Conservation (phyloP, 164 flowering plant species). For the Aristolochia fimbriata region DNA sequence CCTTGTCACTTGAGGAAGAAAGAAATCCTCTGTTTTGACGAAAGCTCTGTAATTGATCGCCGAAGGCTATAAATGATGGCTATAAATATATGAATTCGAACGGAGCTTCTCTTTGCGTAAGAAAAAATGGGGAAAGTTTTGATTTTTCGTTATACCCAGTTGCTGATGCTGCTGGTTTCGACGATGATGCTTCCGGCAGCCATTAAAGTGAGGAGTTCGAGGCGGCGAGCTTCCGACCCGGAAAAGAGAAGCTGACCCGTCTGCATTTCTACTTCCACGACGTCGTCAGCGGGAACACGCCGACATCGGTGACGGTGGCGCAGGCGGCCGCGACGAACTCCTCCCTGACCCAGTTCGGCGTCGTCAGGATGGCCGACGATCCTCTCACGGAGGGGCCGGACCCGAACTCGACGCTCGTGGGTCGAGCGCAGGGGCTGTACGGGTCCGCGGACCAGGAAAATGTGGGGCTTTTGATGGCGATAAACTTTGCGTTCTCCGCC, state of each 20-base stretch:
- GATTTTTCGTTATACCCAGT: too few species aligned
- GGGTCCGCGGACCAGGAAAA: conserved; percentile 21
- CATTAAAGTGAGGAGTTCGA: too few species aligned
- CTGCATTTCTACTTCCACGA: conserved; percentile 38
- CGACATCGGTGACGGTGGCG: conserved; percentile 24
- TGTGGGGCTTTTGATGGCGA: conserved; percentile 22
- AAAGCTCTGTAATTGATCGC: too few species aligned
- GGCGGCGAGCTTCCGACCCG: conserved; percentile 7
- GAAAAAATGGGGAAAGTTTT: too few species aligned
- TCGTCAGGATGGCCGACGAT: conserved; percentile 25
- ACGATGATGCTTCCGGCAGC: too few species aligned
- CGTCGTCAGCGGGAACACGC: conserved; percentile 29
- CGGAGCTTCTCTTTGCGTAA: too few species aligned
- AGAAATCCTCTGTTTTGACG: too few species aligned
- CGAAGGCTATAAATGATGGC: too few species aligned
- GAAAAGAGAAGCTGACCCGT: conserved; percentile 17
- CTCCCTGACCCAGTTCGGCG: conserved; percentile 29
- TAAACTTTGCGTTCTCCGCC: conserved; percentile 23
- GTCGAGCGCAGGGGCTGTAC: conserved; percentile 47
- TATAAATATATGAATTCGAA: too few species aligned
- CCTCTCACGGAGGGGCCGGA: conserved; percentile 34
- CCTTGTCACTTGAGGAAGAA: too few species aligned
- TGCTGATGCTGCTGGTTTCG: neutral
- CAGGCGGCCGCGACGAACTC: conserved; percentile 12
- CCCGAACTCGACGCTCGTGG: conserved; percentile 30